phyloP scores from a whole-genome alignment of 306 rosid species.

The Trifolium dubium region DNA sequence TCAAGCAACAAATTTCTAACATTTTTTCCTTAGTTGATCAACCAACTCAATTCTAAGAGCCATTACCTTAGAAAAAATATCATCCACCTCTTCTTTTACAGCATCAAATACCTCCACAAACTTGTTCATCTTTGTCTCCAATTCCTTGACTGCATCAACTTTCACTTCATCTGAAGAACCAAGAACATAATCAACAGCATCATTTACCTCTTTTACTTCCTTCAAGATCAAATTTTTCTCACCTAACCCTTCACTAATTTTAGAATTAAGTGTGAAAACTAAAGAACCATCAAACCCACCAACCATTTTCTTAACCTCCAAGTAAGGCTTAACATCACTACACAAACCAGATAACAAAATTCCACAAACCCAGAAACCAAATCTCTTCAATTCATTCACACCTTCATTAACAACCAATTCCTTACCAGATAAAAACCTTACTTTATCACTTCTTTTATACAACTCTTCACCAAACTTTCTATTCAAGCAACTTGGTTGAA shows the following conservation, averaged over 20 bases:
- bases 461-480: conserved; percentile 37
- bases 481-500: conserved; percentile 41
- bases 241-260: conserved; percentile 39
- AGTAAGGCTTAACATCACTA: conserved; percentile 48
- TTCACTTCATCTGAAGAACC: conserved; percentile 48
- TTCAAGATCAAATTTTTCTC: conserved; percentile 37
- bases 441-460: conserved; percentile 31
- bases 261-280: conserved; percentile 47
- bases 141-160: conserved; percentile 45
- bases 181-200: conserved; percentile 50
- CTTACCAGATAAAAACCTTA: conserved; percentile 41
- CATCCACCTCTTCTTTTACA: conserved; percentile 59
- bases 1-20: conserved; percentile 20
- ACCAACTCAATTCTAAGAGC: conserved; percentile 65
- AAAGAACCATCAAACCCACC: conserved; percentile 48
- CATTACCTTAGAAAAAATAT: conserved; percentile 62
- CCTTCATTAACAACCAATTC: conserved; percentile 51
- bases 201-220: conserved; percentile 66
- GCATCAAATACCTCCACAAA: conserved; percentile 58
- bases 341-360: conserved; percentile 54
- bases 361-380: conserved; percentile 67
- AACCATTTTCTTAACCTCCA: conserved; percentile 49
- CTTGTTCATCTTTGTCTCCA: conserved; percentile 51
- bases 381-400: conserved; percentile 51
- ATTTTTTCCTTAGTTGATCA: conserved; percentile 44